Conservation (phyloP, 2,329 filamentous ascomycete genomes). For the Blastomyces silverae region DNA sequence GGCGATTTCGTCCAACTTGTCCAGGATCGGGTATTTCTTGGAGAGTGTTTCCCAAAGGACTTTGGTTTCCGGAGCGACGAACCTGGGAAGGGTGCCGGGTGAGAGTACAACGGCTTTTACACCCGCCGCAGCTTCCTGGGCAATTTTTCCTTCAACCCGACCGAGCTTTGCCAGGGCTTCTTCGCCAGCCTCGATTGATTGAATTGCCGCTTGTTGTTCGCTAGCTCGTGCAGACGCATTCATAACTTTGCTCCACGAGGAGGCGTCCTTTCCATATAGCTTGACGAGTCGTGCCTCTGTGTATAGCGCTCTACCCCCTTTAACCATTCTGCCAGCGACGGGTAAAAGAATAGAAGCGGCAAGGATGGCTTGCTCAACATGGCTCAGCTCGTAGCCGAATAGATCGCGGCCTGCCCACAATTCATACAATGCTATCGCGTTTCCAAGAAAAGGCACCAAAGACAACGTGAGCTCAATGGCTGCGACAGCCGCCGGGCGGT, state of each 20-base stretch:
- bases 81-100: not conserved
- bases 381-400: conserved; percentile 4
- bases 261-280: not conserved
- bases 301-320: not conserved
- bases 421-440: conserved; percentile 3
- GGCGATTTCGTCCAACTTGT: not conserved
- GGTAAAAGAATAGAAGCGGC: conserved; percentile 1
- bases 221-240: not conserved
- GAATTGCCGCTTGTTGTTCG: not conserved
- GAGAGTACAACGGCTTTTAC: not conserved
- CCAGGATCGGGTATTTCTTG: not conserved
- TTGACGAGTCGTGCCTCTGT: conserved; percentile 1
- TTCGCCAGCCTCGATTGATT: not conserved
- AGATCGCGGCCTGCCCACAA: not conserved
- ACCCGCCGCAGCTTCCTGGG: not conserved
- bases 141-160: not conserved
- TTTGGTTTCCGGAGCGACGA: not conserved
- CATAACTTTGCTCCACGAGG: not conserved
- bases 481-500: not conserved
- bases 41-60: not conserved
- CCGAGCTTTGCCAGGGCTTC: not conserved
- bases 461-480: not conserved
- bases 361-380: conserved; percentile 1
- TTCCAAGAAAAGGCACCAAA: not conserved
- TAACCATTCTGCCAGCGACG: not conserved